phyloP scores from a whole-genome alignment of 1,284 basidiomycete species.

The Agroathelia rolfsii region DNA sequence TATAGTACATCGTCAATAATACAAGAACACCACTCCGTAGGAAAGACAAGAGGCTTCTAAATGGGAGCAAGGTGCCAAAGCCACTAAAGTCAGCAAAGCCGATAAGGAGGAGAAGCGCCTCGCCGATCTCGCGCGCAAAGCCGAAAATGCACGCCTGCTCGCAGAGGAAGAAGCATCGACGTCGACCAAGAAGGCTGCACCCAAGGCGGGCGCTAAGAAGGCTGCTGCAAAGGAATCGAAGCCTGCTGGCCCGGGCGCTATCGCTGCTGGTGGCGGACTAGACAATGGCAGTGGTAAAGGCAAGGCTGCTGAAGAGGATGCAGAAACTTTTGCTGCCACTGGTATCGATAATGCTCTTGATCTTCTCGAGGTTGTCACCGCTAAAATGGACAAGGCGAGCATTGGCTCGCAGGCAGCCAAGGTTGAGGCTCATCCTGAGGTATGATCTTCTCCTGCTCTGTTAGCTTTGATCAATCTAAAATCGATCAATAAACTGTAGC shows the following conservation, averaged over 20 bases:
- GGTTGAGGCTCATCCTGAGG: conserved; percentile 92
- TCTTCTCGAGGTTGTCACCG: conserved; percentile 80
- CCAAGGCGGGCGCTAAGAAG: conserved; percentile 60
- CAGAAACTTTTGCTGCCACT: conserved; percentile 69
- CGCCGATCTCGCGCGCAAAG: conserved; percentile 66
- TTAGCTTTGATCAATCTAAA: conserved; percentile 7
- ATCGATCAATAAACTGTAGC: conserved; percentile 35
- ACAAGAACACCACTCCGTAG: conserved; percentile 26
- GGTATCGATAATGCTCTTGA: conserved; percentile 92
- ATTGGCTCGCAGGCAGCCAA: conserved; percentile 75
- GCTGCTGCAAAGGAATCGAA: conserved; percentile 29
- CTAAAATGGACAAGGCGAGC: conserved; percentile 88
- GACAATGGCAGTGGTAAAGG: conserved; percentile 17
- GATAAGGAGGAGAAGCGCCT: conserved; percentile 71
- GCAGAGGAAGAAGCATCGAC: conserved; percentile 78
- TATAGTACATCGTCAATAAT: conserved; percentile 2
- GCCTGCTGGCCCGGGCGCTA: conserved; percentile 69
- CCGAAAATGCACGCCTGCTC: conserved; percentile 64
- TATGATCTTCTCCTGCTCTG: conserved; percentile 27
- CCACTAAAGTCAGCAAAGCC: conserved; percentile 52
- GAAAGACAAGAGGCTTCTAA: conserved; percentile 69
- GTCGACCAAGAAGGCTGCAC: conserved; percentile 56
- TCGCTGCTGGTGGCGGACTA: conserved; percentile 56
- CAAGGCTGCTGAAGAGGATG: conserved; percentile 11
- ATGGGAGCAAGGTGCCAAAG: conserved; percentile 68